Evolutionary conservation across 83 land plant species (phyloP).

Genomic region (Picea mariana): DNA sequence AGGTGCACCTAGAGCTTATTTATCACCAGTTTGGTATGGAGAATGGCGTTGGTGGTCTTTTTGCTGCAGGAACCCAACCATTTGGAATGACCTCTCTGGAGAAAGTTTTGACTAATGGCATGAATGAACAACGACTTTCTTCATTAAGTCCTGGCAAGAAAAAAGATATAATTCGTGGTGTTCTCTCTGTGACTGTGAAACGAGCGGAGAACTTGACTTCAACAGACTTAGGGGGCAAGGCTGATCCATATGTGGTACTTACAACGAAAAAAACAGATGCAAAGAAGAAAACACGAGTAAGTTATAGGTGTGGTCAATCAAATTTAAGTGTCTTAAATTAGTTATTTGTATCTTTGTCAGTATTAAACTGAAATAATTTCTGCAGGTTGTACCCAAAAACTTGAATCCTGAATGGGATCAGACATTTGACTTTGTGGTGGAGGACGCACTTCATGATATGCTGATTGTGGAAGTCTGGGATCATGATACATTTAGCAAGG

Average conservation of each 20-base stretch:
- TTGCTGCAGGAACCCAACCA: slow-evolving; percentile 18
- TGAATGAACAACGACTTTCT: slow-evolving; percentile 33
- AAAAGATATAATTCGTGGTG: slow-evolving; percentile 78
- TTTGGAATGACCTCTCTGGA: slow-evolving; percentile 72
- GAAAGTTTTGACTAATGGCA: slow-evolving; percentile 53
- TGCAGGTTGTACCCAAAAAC: slow-evolving; percentile 78
- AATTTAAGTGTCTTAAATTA: slow-evolving; percentile 9
- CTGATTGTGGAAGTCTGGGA: slow-evolving; percentile 85
- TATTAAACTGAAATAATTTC: neutral
- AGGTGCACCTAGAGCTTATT: slow-evolving; percentile 90
- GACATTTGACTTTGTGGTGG: slow-evolving; percentile 90
- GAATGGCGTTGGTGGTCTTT: slow-evolving; percentile 38
- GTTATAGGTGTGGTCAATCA: neutral
- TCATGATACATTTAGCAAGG: slow-evolving; percentile 95
- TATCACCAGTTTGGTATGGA: slow-evolving; percentile 59
- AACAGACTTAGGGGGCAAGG: slow-evolving; percentile 73
- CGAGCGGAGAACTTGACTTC: slow-evolving; percentile 85
- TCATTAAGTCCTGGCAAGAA: slow-evolving; percentile 23
- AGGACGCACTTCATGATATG: slow-evolving; percentile 96
- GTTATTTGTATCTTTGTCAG: neutral
- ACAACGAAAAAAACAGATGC: slow-evolving; percentile 75
- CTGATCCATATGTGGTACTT: slow-evolving; percentile 90
- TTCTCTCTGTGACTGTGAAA: slow-evolving; percentile 86
- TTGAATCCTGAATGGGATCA: slow-evolving; percentile 97
- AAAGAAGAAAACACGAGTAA: slow-evolving; percentile 80